Conservation (phyloP, 2,329 filamentous ascomycete species). For the Neospermospora avenae region DNA sequence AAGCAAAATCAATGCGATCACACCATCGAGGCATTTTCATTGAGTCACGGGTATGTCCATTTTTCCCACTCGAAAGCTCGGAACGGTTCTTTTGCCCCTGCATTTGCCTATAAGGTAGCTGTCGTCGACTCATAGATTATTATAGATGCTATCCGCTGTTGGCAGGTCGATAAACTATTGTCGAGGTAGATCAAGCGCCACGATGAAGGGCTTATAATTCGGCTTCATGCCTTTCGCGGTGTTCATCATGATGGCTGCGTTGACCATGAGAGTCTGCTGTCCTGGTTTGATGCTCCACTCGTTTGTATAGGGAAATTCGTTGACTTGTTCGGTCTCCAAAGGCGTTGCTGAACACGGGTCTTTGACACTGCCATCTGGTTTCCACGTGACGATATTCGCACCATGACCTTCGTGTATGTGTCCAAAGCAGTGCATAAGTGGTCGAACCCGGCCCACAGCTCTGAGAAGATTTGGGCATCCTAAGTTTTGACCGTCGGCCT, state of each 20-base stretch:
- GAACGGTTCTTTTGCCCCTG: too few species aligned
- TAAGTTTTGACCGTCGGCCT: constrained; percentile 28
- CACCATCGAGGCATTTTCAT: too few species aligned
- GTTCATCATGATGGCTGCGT: constrained; percentile 47
- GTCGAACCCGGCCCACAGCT: constrained; percentile 43
- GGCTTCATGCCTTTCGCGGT: constrained; percentile 22
- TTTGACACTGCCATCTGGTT: constrained; percentile 13
- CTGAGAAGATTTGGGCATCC: constrained; percentile 47
- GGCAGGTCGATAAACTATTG: too few species aligned
- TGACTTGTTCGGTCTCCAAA: constrained; percentile 34
- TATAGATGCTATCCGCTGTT: too few species aligned
- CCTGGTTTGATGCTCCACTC: constrained; percentile 35
- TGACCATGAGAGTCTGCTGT: constrained; percentile 55
- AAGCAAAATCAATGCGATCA: too few species aligned
- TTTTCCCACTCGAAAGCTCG: too few species aligned
- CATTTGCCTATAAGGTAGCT: too few species aligned
- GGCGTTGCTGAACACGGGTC: constrained; percentile 16
- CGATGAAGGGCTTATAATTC: constrained; percentile 26
- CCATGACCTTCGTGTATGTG: constrained; percentile 62
- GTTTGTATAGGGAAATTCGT: constrained; percentile 38
- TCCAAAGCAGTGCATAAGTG: constrained; percentile 53
- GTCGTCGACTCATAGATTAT: too few species aligned
- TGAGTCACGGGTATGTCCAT: too few species aligned
- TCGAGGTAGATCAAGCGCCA: constrained; percentile 18
- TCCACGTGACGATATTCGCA: constrained; percentile 51